Evolutionary conservation across 2,329 filamentous ascomycete species (phyloP).

Genomic region (Pyrenochaeta sp.): DNA sequence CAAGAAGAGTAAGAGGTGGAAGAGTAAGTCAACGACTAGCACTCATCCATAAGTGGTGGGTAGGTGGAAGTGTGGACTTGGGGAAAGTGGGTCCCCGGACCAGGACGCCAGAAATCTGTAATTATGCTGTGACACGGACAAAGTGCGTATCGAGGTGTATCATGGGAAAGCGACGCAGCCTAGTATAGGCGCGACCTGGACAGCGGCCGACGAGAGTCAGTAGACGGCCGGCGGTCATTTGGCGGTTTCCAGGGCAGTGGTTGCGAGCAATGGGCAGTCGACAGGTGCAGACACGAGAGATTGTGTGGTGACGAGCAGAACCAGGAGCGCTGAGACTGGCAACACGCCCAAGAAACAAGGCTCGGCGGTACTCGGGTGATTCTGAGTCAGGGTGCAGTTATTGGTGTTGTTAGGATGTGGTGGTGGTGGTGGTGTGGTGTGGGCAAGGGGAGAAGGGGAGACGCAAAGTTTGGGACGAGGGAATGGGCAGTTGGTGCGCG

Average conservation of each 20-base stretch:
- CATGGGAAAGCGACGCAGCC: slow-evolving; percentile 28
- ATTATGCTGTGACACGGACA: slow-evolving; percentile 31
- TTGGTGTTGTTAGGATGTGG: slow-evolving; percentile 5
- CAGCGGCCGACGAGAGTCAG: slow-evolving; percentile 39
- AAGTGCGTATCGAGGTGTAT: slow-evolving; percentile 28
- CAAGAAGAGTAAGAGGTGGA: slow-evolving; percentile 48
- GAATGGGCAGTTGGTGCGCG: slow-evolving; percentile 8
- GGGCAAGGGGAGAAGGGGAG: slow-evolving; percentile 16
- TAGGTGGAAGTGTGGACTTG: slow-evolving; percentile 25
- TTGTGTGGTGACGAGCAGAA: slow-evolving; percentile 16
- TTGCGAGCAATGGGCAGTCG: slow-evolving; percentile 19
- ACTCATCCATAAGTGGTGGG: slow-evolving; percentile 38
- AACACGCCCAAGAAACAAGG: slow-evolving; percentile 23
- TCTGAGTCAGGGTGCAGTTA: neutral
- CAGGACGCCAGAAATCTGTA: slow-evolving; percentile 33
- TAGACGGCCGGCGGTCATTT: slow-evolving; percentile 38
- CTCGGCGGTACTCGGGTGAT: slow-evolving; percentile 23
- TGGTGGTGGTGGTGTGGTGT: slow-evolving; percentile 17
- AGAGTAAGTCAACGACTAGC: slow-evolving; percentile 31
- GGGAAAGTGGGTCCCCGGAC: slow-evolving; percentile 36
- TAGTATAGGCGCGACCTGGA: slow-evolving; percentile 35
- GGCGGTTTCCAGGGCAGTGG: slow-evolving; percentile 31
- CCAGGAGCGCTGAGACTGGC: slow-evolving; percentile 17
- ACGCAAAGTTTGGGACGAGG: slow-evolving; percentile 20
- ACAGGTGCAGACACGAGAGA: slow-evolving; percentile 10